phyloP scores from a whole-genome alignment of 2,329 filamentous ascomycete genomes.

The Penicillium sp. region DNA sequence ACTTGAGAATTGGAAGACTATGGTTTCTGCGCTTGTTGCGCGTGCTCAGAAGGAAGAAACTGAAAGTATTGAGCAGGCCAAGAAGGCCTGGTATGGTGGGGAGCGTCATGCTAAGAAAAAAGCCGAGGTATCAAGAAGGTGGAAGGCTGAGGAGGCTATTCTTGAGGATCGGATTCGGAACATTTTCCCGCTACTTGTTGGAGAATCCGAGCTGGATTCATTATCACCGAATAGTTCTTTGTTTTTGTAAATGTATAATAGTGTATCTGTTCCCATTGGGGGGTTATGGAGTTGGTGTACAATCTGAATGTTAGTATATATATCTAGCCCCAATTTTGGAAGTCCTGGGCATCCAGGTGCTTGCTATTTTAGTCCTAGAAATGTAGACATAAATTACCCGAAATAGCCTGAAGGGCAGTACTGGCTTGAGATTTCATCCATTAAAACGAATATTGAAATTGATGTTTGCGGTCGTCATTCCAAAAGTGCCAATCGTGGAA shows the following conservation, averaged over 20 bases:
- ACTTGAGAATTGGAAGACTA: constrained; percentile 77
- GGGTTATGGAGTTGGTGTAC: not conserved
- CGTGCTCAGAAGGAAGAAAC: constrained; percentile 38
- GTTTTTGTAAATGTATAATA: constrained; percentile 17
- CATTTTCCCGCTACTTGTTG: constrained; percentile 33
- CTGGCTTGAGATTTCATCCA: too few species aligned
- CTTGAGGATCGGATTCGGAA: constrained; percentile 35
- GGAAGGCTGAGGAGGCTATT: constrained; percentile 43
- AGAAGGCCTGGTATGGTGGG: constrained; percentile 36
- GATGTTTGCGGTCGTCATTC: too few species aligned
- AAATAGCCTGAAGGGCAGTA: too few species aligned
- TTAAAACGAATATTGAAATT: too few species aligned
- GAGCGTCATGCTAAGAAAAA: constrained; percentile 29
- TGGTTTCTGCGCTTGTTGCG: constrained; percentile 67
- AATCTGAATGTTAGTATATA: too few species aligned
- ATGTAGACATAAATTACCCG: too few species aligned
- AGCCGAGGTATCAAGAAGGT: constrained; percentile 33
- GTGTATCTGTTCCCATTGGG: not conserved
- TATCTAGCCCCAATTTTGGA: too few species aligned
- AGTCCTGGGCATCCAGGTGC: too few species aligned
- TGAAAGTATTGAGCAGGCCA: constrained; percentile 34
- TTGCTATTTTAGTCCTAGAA: too few species aligned
- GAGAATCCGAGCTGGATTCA: constrained; percentile 28
- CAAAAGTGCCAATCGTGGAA: not conserved
- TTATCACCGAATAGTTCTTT: constrained; percentile 32